Percentiles rank a stretch among this genome's conserved stretches.
These are phyloP conservation scores for Daedaleopsis nitida DNA, from an alignment of 768 basidiomycete genomes.

Conservation along the genomic window DNA sequence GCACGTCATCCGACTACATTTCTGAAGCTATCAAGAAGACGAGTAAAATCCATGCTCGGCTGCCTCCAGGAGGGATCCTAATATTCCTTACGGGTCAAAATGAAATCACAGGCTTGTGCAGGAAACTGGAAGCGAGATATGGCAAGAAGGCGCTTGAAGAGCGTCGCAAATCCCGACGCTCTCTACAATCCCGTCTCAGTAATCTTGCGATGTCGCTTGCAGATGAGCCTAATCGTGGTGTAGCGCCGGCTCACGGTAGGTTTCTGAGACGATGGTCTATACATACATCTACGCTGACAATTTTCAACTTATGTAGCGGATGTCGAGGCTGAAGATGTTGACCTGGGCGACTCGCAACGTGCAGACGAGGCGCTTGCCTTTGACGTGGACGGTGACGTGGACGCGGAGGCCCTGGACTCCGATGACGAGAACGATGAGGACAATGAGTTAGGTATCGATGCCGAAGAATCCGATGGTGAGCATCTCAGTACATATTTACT, in stretches of 20 bases:
- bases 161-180: constrained; percentile 41
- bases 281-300: neutral
- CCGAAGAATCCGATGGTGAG: constrained; percentile 70
- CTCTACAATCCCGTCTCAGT: constrained; percentile 15
- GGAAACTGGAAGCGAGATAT: constrained; percentile 77
- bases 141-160: constrained; percentile 63
- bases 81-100: constrained; percentile 96
- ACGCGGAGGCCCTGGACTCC: constrained; percentile 74
- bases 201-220: constrained; percentile 8
- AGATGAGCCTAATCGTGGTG: constrained; percentile 5
- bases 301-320: constrained; percentile 50
- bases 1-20: constrained; percentile 86
- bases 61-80: constrained; percentile 92
- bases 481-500: constrained; percentile 36
- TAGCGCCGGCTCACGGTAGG: constrained; percentile 54
- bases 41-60: constrained; percentile 85
- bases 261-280: neutral
- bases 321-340: constrained; percentile 80
- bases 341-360: constrained; percentile 51
- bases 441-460: constrained; percentile 58
- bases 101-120: constrained; percentile 87
- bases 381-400: constrained; percentile 71
- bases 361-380: constrained; percentile 55
- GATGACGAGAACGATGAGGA: constrained; percentile 65
- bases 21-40: constrained; percentile 89